A percentile compares a stretch with the other conserved stretches of the same genome.
Evolutionary conservation across 225 moss, liverwort and hornwort species (phyloP).

Genomic region (Anthoceros angustus): DNA sequence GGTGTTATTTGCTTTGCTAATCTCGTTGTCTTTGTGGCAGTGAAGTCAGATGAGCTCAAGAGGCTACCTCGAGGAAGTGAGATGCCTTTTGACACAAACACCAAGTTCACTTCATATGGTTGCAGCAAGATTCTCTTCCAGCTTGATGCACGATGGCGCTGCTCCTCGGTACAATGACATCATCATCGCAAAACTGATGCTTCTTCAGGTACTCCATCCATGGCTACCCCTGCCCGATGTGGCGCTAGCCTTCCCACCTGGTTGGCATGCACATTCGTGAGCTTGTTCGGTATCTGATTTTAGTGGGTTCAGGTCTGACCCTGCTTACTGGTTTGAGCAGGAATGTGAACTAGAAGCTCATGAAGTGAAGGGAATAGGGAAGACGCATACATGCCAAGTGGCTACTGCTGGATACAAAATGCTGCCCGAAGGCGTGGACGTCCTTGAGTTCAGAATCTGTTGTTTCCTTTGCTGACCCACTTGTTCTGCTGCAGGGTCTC

Average conservation of each 20-base stretch:
- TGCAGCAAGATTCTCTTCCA: slow-evolving; percentile 48
- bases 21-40: not conserved
- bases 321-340: slow-evolving; percentile 27
- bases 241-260: not conserved
- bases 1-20: not conserved
- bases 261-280: too few species aligned
- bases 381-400: slow-evolving; percentile 94
- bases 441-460: not conserved
- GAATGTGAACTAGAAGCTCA: slow-evolving; percentile 96
- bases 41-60: not conserved
- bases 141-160: slow-evolving; percentile 40
- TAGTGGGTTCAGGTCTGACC: too few species aligned
- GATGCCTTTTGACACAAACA: slow-evolving; percentile 3
- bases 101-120: slow-evolving; percentile 20
- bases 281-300: too few species aligned
- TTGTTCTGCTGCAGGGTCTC: not conserved
- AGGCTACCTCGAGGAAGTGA: not conserved
- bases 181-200: slow-evolving; percentile 80
- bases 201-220: slow-evolving; percentile 53
- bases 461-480: too few species aligned
- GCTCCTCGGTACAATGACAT: slow-evolving; percentile 71
- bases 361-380: slow-evolving; percentile 81
- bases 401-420: slow-evolving; percentile 95
- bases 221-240: not conserved
- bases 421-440: slow-evolving; percentile 99